Base-by-base conservation (phyloP, 345 rosid genomes). In the Eucalyptus curtisii region DNA sequence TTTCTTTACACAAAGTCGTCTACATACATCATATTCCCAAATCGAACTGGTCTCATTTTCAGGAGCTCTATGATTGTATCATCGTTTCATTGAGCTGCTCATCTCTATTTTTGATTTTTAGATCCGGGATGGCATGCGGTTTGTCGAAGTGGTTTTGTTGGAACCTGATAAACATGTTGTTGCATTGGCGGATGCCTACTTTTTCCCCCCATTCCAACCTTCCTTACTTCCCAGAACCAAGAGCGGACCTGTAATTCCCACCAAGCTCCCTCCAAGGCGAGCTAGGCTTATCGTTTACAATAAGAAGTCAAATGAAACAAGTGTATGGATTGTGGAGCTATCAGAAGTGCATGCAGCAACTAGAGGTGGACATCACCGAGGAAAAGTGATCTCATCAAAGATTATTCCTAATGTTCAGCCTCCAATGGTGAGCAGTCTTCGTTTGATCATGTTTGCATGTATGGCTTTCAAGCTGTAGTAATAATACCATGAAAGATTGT, bases 81-180 rank as follows among this genome's bases (percentile, higher is more conserved):
- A 33, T 27, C n/a, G 64, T 88, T 53, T 79, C 24, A 86, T 61
- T 40, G 87, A 11, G 33, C 86, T 66, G 90, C 57, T 87, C 86
- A 86, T 89, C 91, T 50, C 47, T 25, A 86, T 42, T 86, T 90
- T 59, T 27, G 30, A 79, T 33, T 88, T 93, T 80, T 93, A 97
- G 99, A 96, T 96, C 80, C 94, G 99, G 91, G 99, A 97, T 90
- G 89, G 98, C 92, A 97, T 95, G 98, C 97, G 99, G 25, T 97
- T 97, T 89, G 91, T 96, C 47, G 99, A 96, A 92, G 98, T 95
- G 87, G 98, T 95, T n/a, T 93, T 96, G 57, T 86, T 94, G 88
- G 99, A 97, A 90, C 99, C 99, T 17, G 97, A 92, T 24, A 97
- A 97, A 88, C 91, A 93, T 80, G 96, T 96, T 87, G 98, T 96